Base-by-base conservation (phyloP, 768 basidiomycete species). In the Ramaria sp. region DNA sequence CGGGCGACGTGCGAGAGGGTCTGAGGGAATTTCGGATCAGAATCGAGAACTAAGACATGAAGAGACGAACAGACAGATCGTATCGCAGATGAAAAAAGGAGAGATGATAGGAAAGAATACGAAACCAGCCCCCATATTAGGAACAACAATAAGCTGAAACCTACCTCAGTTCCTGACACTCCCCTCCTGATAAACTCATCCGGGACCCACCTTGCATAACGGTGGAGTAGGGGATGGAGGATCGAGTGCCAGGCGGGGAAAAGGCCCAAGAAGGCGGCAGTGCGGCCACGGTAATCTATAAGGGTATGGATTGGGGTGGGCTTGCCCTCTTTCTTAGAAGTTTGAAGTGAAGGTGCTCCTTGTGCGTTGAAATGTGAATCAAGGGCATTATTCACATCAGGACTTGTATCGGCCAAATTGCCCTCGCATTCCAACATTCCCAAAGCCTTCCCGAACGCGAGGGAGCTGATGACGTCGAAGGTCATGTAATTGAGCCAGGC, bases 401-500 rank as follows among this genome's bases (percentile, higher is more conserved):
- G 16, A n/a, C 39, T 2, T 16, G 16, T 41, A 1, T 2, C 6
- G 8, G 2, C 39, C 8, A 41, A n/a, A 7, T 41, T 9, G 2
- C 8, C 16, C 6, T 41, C 39, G 13, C 7, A n/a, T 8, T 41
- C 39, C 3, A 69, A 52, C 67, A 69, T 70, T 15, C 66, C 67
- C 30, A 70, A 61, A 8, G 65, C 53, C 54, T 66, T 63, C 5
- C 68, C 69, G 45, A 69, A 70, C 1, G 66, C 67, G 22, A 70
- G 62, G 41, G 67, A 65, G 3, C 67, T 67, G 10, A 47, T 55
- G 25, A 55, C 53, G 22, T 55, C 43, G 44, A 58, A 58, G 9
- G 69, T 62, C 24, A 70, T 57, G 47, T 64, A 69, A 53, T 70
- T 68, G 57, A 70, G 61, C 67, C 67, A 68, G 43, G 61, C 32